Percentiles rank a stretch among this genome's conserved stretches.
These are phyloP conservation scores for Sechiopsis laciniata DNA, from an alignment of 306 rosid species.

Conservation along the genomic window DNA sequence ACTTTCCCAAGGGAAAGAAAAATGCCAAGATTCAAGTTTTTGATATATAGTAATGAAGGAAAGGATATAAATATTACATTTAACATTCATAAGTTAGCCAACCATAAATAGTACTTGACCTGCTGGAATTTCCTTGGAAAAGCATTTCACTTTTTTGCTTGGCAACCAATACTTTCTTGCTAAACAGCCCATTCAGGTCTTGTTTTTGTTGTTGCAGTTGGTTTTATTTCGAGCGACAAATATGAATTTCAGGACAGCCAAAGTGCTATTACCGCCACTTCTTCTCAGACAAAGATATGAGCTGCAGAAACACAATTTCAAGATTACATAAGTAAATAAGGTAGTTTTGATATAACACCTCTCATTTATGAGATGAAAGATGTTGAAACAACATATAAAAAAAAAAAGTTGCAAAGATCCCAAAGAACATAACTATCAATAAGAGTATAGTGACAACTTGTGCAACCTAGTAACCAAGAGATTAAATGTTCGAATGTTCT, in stretches of 20 bases:
- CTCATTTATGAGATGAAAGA: neutral
- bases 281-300: slow-evolving; percentile 70
- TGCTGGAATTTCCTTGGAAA: slow-evolving; percentile 2
- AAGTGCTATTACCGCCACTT: slow-evolving; percentile 47
- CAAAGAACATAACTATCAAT: neutral
- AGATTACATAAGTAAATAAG: slow-evolving; percentile 13
- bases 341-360: neutral
- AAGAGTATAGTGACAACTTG: no score
- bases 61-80: slow-evolving; percentile 18
- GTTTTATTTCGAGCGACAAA: slow-evolving; percentile 9
- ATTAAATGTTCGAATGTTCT: no score
- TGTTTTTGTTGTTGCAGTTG: slow-evolving; percentile 5
- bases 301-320: slow-evolving; percentile 50
- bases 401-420: neutral
- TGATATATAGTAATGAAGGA: slow-evolving; percentile 6
- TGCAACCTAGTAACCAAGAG: no score
- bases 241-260: slow-evolving; percentile 4
- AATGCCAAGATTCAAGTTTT: slow-evolving; percentile 17
- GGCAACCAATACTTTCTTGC: slow-evolving; percentile 8
- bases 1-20: slow-evolving; percentile 19
- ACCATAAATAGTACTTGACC: slow-evolving; percentile 11
- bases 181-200: neutral
- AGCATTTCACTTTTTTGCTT: slow-evolving; percentile 2
- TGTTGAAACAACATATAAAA: neutral
- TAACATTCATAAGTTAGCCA: slow-evolving; percentile 16